Conservation (phyloP, 768 basidiomycete species). For the Mycena vulgaris region DNA sequence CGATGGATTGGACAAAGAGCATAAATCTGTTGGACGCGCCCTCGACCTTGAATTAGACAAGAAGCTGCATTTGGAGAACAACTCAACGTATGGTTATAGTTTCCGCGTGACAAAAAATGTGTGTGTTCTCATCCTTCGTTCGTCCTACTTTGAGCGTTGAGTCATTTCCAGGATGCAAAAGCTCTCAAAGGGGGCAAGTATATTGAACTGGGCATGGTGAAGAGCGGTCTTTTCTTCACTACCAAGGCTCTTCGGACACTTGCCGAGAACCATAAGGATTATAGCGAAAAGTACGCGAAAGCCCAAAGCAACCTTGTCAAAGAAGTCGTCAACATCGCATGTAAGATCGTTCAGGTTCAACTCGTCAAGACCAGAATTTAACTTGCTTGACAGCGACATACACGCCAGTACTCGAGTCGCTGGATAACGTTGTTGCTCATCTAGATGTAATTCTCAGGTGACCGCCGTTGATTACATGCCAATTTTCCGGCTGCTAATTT, state of each 20-base stretch:
- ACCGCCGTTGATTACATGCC: not conserved
- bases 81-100: constrained; percentile 90
- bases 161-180: constrained; percentile 81
- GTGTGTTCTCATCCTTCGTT: constrained; percentile 42
- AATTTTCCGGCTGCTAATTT: not conserved
- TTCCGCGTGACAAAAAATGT: constrained; percentile 95
- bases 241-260: constrained; percentile 81
- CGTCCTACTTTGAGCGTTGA: not conserved
- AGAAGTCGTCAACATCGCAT: constrained; percentile 93
- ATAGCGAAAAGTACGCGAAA: constrained; percentile 77
- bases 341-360: constrained; percentile 59
- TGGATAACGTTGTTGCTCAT: constrained; percentile 90
- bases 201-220: constrained; percentile 87
- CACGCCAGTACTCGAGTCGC: constrained; percentile 85
- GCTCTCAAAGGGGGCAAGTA: constrained; percentile 77
- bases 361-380: not conserved
- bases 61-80: constrained; percentile 96
- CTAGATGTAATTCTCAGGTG: constrained; percentile 94
- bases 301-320: constrained; percentile 89
- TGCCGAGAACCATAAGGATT: constrained; percentile 80
- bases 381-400: constrained; percentile 81
- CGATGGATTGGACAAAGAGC: constrained; percentile 89
- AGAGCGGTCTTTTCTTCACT: constrained; percentile 91
- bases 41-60: constrained; percentile 91
- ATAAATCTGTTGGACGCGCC: constrained; percentile 76